These are phyloP conservation scores for Ganoderma lingzhi DNA, from an alignment of 1,284 basidiomycete genomes.

Conservation along the genomic window DNA sequence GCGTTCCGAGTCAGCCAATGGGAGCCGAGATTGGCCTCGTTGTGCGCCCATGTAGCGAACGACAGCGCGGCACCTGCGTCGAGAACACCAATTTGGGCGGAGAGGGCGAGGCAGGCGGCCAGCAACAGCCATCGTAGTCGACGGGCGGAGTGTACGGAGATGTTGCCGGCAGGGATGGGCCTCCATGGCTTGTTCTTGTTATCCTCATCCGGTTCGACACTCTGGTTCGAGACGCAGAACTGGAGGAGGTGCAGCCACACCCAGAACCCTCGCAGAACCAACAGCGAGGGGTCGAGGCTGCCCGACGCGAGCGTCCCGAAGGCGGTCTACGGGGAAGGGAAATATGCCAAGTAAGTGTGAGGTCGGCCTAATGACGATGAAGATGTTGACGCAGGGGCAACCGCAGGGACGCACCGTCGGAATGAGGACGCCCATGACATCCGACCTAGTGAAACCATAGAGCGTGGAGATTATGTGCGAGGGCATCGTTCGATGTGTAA, in stretches of 20 bases:
- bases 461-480: slow-evolving; percentile 34
- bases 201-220: slow-evolving; percentile 49
- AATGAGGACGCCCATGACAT: slow-evolving; percentile 49
- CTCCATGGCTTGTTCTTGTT: slow-evolving; percentile 52
- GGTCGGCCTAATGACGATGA: not conserved
- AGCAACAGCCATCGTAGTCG: slow-evolving; percentile 48
- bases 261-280: slow-evolving; percentile 43
- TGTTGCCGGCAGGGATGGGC: slow-evolving; percentile 51
- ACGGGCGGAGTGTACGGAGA: slow-evolving; percentile 43
- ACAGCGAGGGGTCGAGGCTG: not conserved
- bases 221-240: slow-evolving; percentile 53
- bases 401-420: slow-evolving; percentile 43
- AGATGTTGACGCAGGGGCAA: not conserved
- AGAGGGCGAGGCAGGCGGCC: slow-evolving; percentile 43
- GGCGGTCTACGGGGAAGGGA: not conserved
- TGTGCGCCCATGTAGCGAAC: slow-evolving; percentile 42
- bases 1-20: slow-evolving; percentile 47
- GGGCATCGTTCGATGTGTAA: not conserved
- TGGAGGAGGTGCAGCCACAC: slow-evolving; percentile 53
- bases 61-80: slow-evolving; percentile 41
- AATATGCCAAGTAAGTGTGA: not conserved
- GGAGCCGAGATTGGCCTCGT: slow-evolving; percentile 44
- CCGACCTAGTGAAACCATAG: slow-evolving; percentile 51
- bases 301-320: slow-evolving; percentile 3
- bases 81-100: not conserved